Evolutionary conservation across 2,329 filamentous ascomycete genomes (phyloP), one percentile per base, ranked within the genome.

Genomic region (Ascosphaera aggregata): DNA sequence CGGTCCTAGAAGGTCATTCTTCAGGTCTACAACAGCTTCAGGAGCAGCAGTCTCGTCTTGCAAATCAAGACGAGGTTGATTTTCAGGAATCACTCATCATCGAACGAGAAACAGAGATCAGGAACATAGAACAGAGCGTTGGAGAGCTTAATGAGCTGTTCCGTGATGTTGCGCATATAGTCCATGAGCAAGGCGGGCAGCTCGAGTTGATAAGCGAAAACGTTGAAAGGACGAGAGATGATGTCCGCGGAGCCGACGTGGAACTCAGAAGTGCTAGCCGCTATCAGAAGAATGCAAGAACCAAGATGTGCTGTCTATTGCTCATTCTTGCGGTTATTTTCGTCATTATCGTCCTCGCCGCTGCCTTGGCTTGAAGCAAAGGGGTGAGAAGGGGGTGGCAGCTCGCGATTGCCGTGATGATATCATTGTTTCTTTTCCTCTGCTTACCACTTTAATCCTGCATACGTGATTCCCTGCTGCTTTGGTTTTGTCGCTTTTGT

Each of bases 81-180:
- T 98, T 94, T 62, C 89, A 98, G 54, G 89, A 98, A 48, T 76
- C 79, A 13, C 65, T 98, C 42, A 98, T 98, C 52, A 76, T 91
- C 43, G 86, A 98, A 65, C 84, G 91, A 40, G 89, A 98, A 58
- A 75, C 82, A 41, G 89, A 98, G 62, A 98, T 98, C 47, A 76
- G 85, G 44, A 91, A 92, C 54, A 98, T 98, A 50, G 89, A 95
- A 61, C 85, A 94, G 57, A 84, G 80, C 40, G 89, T 98, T 4
- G 80, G 80, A 40, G 89, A 98, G 51, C 64, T 98, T 44, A 98
- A 98, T 51, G 89, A 95, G 52, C 68, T 98, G 34, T 98, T 98
- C 66, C 71, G 85, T 45, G 86, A 98, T 62, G 84, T 98, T n/a
- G 89, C 86, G 36, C 84, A 93, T 56, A 94, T 98, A 56, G 85